Conservation (phyloP, 2,329 filamentous ascomycete genomes). For the Colletotrichum sp. region DNA sequence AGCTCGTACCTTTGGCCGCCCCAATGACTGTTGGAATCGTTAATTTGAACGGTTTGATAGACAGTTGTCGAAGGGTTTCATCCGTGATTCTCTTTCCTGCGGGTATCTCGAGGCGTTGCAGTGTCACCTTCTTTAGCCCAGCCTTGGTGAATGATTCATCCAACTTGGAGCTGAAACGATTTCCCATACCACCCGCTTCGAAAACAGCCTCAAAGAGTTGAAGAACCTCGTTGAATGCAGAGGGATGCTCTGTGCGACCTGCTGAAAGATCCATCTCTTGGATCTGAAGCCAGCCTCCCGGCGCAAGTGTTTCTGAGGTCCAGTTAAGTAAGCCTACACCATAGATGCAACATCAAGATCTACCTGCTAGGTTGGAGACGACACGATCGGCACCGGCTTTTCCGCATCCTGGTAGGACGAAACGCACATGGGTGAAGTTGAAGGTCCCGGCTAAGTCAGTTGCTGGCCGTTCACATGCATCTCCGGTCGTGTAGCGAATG, state of each 20-base stretch:
- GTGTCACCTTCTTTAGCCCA: background rate
- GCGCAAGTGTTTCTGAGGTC: background rate
- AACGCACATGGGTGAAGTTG: background rate
- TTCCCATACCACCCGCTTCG: background rate
- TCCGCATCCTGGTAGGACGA: background rate
- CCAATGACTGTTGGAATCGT: background rate
- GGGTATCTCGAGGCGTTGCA: background rate
- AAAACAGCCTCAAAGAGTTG: background rate
- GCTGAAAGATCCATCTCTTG: background rate
- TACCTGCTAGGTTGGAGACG: background rate
- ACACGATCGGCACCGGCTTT: background rate
- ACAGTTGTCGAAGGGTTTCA: background rate
- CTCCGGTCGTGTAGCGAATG: background rate
- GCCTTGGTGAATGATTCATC: background rate
- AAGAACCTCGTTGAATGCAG: background rate
- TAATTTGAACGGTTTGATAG: background rate
- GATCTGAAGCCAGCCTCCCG: background rate
- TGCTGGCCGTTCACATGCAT: background rate
- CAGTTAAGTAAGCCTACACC: background rate
- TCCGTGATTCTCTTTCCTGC: background rate
- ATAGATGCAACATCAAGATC: background rate
- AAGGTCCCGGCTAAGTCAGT: background rate
- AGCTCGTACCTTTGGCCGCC: background rate
- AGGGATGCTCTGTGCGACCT: background rate
- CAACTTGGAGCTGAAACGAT: background rate